Percentiles rank a stretch among this genome's conserved stretches.
Evolutionary conservation across 495 filamentous ascomycete species (phyloP).

Genomic region (Lentithecium fluviatile): DNA sequence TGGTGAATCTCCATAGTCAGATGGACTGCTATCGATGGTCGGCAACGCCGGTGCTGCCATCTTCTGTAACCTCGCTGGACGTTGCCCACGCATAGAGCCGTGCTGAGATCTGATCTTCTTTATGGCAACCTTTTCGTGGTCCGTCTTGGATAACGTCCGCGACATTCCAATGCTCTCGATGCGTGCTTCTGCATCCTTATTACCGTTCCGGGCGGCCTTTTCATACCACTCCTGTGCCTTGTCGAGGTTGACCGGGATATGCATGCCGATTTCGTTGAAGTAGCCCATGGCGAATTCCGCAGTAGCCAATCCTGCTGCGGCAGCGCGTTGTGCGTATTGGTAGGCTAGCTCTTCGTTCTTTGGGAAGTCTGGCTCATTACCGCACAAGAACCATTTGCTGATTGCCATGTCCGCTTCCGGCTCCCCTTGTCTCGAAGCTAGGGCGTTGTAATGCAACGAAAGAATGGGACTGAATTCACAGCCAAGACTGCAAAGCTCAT

Average conservation of each 20-base stretch:
- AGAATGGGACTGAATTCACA: constrained; percentile 93
- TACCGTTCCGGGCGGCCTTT: constrained; percentile 84
- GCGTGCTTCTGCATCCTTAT: constrained; percentile 79
- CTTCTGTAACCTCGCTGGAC: constrained; percentile 63
- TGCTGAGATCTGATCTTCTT: constrained; percentile 88
- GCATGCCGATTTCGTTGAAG: constrained; percentile 94
- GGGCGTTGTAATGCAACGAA: constrained; percentile 91
- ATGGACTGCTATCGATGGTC: constrained; percentile 32
- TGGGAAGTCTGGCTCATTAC: constrained; percentile 82
- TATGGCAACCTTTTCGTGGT: constrained; percentile 90
- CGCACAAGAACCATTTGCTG: constrained; percentile 98
- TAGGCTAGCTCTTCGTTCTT: constrained; percentile 96
- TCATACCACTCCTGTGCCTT: constrained; percentile 90
- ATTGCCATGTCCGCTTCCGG: constrained; percentile 93
- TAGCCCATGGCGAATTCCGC: constrained; percentile 98
- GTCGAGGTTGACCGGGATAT: constrained; percentile 73
- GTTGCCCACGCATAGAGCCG: constrained; percentile 74
- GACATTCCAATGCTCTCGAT: constrained; percentile 83
- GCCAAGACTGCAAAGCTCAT: constrained; percentile 87
- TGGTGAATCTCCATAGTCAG: constrained; percentile 28
- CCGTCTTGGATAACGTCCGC: constrained; percentile 80
- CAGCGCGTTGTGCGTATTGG: constrained; percentile 83
- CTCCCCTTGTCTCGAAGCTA: constrained; percentile 86
- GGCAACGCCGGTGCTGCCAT: constrained; percentile 36
- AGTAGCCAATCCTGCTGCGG: constrained; percentile 73